phyloP scores from a whole-genome alignment of 495 filamentous ascomycete species.

The Penicillium egyptiacum region DNA sequence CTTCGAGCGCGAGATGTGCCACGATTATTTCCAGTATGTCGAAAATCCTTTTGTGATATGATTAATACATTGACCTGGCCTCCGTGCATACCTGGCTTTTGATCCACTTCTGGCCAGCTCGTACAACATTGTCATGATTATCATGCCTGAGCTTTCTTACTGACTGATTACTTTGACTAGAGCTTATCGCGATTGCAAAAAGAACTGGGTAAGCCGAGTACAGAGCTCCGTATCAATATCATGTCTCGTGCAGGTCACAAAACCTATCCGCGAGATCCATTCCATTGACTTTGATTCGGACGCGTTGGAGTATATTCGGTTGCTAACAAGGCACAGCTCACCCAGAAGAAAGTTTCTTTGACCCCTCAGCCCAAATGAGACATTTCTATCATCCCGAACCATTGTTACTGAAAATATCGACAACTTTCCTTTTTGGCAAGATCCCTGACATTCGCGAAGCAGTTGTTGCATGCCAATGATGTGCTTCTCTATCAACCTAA shows the following conservation, averaged over 20 bases:
- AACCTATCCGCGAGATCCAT: neutral
- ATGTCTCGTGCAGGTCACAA: too few relatives aligned
- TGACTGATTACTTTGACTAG: constrained; percentile 41
- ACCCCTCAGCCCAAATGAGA: neutral
- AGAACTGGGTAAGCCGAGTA: constrained; percentile 72
- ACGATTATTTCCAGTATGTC: constrained; percentile 85
- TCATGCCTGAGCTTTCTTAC: neutral
- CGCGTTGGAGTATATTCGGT: neutral
- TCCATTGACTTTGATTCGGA: neutral
- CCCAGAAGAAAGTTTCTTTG: constrained; percentile 20
- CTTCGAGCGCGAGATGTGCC: constrained; percentile 81
- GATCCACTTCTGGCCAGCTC: neutral
- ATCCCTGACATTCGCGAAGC: neutral
- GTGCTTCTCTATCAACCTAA: neutral
- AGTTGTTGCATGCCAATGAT: neutral
- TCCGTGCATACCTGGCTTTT: constrained; percentile 5
- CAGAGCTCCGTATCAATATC: neutral
- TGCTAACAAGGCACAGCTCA: constrained; percentile 21
- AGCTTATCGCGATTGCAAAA: constrained; percentile 92
- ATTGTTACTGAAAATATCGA: neutral
- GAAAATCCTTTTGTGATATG: neutral
- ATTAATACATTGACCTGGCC: neutral
- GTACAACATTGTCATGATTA: neutral
- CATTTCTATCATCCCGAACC: neutral
- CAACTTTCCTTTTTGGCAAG: neutral